Evolutionary conservation across 1,139 yeast species (phyloP).

Genomic region (Scheffersomyces quercinus): DNA sequence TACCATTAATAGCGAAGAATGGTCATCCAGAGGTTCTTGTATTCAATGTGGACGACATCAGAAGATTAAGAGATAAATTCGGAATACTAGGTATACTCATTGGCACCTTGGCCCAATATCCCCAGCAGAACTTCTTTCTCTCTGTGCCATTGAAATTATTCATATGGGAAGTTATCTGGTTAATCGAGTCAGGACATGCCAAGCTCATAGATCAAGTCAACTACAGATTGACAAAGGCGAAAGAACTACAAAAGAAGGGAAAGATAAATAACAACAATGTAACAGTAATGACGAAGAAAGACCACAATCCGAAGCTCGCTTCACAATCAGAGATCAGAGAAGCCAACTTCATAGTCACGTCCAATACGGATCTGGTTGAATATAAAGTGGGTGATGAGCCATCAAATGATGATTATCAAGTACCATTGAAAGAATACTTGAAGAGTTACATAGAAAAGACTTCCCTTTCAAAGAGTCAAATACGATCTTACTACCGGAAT

Average conservation of each 20-base stretch:
- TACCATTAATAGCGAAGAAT: too few species aligned
- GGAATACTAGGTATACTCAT: conserved; percentile 72
- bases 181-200: conserved; percentile 47
- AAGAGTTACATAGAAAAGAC: background rate
- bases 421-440: conserved; percentile 1
- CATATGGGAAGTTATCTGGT: conserved; percentile 73
- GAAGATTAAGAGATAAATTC: conserved; percentile 45
- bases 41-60: conserved; percentile 51
- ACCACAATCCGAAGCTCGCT: too few species aligned
- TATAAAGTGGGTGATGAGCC: background rate
- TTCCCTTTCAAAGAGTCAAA: conserved; percentile 4
- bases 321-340: background rate
- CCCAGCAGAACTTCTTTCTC: conserved; percentile 85
- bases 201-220: conserved; percentile 31
- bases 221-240: conserved; percentile 13
- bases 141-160: conserved; percentile 79
- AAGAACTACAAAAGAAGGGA: background rate
- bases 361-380: background rate
- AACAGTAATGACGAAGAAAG: conserved; percentile 1
- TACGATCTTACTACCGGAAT: conserved; percentile 8
- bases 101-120: conserved; percentile 84
- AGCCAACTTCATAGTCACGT: conserved; percentile 7
- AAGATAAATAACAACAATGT: background rate
- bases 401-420: background rate
- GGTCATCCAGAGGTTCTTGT: conserved; percentile 39